A percentile compares a stretch with the other conserved stretches of the same genome.
Evolutionary conservation across 106 monocot species (phyloP).

Genomic region (Triglochin maritima): DNA sequence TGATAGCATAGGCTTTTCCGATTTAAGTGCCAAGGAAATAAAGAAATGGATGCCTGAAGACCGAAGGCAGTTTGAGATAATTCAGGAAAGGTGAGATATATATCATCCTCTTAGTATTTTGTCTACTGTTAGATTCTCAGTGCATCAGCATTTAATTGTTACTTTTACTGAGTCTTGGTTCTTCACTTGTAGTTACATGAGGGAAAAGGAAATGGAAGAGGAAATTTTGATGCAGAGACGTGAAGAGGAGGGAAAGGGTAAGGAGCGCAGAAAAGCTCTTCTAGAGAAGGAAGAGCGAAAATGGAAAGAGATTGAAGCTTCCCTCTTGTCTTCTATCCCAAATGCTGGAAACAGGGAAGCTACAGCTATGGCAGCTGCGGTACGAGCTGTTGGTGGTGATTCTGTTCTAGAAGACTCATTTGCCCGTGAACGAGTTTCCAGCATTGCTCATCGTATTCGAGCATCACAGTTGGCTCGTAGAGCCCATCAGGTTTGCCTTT

Average conservation of each 20-base stretch:
- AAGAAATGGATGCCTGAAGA: slow-evolving; percentile 99
- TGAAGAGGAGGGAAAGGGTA: slow-evolving; percentile 94
- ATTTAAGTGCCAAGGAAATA: slow-evolving; percentile 92
- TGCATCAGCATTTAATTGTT: neutral
- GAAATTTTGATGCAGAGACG: slow-evolving; percentile 92
- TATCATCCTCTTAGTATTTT: neutral
- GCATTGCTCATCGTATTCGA: slow-evolving; percentile 76
- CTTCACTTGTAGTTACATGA: slow-evolving; percentile 64
- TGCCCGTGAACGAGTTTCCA: slow-evolving; percentile 77
- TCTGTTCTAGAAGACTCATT: slow-evolving; percentile 91
- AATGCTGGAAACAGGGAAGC: slow-evolving; percentile 92
- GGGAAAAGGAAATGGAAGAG: slow-evolving; percentile 99
- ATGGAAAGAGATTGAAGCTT: slow-evolving; percentile 95
- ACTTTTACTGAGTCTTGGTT: slow-evolving; percentile 1
- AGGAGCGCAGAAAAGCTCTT: slow-evolving; percentile 88
- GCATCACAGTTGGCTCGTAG: slow-evolving; percentile 64
- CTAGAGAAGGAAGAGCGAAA: slow-evolving; percentile 93
- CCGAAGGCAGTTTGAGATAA: slow-evolving; percentile 81
- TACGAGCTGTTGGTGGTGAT: slow-evolving; percentile 93
- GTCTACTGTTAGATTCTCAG: neutral
- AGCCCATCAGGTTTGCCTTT: slow-evolving; percentile 72
- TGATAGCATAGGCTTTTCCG: slow-evolving; percentile 91
- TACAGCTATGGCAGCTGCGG: slow-evolving; percentile 94
- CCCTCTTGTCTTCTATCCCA: slow-evolving; percentile 81
- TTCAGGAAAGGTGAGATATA: slow-evolving; percentile 74